Evolutionary conservation across 2,329 filamentous ascomycete species (phyloP), one percentile per base, ranked within the genome.

Genomic region (Xylariaceae sp.): DNA sequence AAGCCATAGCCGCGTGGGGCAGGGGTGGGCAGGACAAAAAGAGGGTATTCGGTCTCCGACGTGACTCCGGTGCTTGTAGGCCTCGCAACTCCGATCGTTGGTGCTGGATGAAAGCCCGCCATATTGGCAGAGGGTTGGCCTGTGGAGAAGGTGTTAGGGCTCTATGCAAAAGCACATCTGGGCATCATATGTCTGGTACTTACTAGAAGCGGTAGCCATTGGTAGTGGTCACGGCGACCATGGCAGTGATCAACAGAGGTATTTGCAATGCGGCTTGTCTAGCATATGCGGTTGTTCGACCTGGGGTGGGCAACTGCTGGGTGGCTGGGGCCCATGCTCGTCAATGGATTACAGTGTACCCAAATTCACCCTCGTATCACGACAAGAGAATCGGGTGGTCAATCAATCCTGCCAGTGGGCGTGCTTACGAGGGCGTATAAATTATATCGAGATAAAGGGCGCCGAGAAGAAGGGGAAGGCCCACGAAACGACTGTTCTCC

Each of bases 181-280:
- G n/a, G n/a, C 11, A 24, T 24, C 21, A 7, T 11, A 24, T 24
- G 6, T 24, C 13, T 27, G 38, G n/a, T n/a, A n/a, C 51, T 38
- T 52, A 57, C 54, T 52, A 47, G 53, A 50, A 44, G 47, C 38
- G 38, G 54, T 56, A 54, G 54, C 54, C 54, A 57, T 57, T 53
- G 50, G 46, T 41, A 40, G 36, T 36, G 39, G 29, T 43, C 47
- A 41, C 47, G 41, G 38, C 46, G 45, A 54, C 38, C 53, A 57
- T 55, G 51, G 51, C 53, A 56, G 38, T 43, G 42, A 39, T 31
- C 38, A 24, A 11, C 11, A 36, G 26, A 41, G 31, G 14, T 12
- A 29, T 27, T 45, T 28, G 42, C 33, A 31, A 36, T 41, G 18
- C 23, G 37, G 18, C 32, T 49, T 34, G 36, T 46, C 44, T 52